phyloP scores from a whole-genome alignment of 139 green algal genomes.

The Chlorella sp. region DNA sequence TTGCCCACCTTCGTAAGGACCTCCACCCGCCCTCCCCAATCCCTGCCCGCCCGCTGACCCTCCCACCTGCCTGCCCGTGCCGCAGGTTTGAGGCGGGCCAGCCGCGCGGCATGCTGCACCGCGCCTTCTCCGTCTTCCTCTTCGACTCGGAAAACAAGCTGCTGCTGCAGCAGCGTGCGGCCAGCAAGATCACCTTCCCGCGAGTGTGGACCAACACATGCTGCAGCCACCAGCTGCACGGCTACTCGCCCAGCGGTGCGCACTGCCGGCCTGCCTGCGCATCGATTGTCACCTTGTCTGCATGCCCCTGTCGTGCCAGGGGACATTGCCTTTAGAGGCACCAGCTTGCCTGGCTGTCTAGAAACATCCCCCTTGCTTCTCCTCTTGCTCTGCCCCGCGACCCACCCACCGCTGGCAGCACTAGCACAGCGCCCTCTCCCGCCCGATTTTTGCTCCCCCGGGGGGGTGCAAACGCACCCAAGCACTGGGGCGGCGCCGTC shows the following conservation, averaged over 20 bases:
- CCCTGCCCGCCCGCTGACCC: not conserved
- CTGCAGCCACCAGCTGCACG: constrained; percentile 94
- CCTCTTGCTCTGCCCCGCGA: not conserved
- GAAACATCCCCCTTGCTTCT: not conserved
- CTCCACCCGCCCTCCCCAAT: not conserved
- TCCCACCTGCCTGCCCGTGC: not conserved
- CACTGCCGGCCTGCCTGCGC: not conserved
- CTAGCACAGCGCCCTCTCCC: too few species aligned
- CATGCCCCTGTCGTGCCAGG: too few species aligned
- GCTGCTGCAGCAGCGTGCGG: constrained; percentile 91
- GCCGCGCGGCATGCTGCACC: constrained; percentile 83
- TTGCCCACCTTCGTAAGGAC: too few species aligned
- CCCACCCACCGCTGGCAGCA: too few species aligned
- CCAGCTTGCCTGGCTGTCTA: too few species aligned
- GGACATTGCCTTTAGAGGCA: too few species aligned
- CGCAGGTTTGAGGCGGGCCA: constrained; percentile 51
- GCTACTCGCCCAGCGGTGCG: constrained; percentile 63
- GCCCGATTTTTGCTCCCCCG: too few species aligned
- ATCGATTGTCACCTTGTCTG: too few species aligned
- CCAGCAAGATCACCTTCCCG: constrained; percentile 96
- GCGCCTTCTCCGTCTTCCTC: constrained; percentile 97
- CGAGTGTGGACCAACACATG: constrained; percentile 98
- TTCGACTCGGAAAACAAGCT: constrained; percentile 89
- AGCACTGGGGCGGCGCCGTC: too few species aligned
- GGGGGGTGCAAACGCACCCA: too few species aligned